Evolutionary conservation across 768 basidiomycete species (phyloP).

Genomic region (Omphalotus guepiniiformis): DNA sequence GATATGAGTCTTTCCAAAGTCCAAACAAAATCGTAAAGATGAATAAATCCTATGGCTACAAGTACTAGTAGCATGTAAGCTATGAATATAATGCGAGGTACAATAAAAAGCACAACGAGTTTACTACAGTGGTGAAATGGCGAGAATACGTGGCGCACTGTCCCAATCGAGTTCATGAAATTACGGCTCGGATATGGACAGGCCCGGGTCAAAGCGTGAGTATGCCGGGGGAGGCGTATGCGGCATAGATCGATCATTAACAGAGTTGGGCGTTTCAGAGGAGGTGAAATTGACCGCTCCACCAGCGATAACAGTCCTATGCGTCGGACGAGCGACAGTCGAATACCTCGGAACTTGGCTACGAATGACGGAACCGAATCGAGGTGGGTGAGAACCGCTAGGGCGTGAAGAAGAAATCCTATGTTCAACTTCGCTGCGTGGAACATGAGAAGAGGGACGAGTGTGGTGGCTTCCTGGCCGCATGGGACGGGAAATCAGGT

Average conservation of each 20-base stretch:
- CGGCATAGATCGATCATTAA: background rate
- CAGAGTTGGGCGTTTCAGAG: background rate
- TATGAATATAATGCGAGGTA: too few relatives aligned
- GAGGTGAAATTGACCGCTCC: background rate
- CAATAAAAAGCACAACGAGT: too few relatives aligned
- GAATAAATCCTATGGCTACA: too few relatives aligned
- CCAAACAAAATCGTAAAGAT: too few relatives aligned
- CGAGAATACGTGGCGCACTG: too few relatives aligned
- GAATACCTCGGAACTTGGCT: conserved; percentile 1
- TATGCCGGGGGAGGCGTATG: conserved; percentile 18
- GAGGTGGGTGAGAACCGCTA: background rate
- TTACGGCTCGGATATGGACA: background rate
- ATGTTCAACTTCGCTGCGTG: background rate
- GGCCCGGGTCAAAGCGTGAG: conserved; percentile 19
- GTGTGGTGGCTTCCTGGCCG: background rate
- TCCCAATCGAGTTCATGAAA: too few relatives aligned
- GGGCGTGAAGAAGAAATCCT: background rate
- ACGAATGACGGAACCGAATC: conserved; percentile 4
- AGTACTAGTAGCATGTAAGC: too few relatives aligned
- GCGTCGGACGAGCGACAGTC: conserved; percentile 4
- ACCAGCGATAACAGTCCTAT: background rate
- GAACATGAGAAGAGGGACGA: background rate
- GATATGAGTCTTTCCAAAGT: too few relatives aligned
- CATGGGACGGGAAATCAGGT: background rate
- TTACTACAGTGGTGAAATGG: too few relatives aligned